Evolutionary conservation across 306 rosid species (phyloP).

Genomic region (Vigna hirtella): DNA sequence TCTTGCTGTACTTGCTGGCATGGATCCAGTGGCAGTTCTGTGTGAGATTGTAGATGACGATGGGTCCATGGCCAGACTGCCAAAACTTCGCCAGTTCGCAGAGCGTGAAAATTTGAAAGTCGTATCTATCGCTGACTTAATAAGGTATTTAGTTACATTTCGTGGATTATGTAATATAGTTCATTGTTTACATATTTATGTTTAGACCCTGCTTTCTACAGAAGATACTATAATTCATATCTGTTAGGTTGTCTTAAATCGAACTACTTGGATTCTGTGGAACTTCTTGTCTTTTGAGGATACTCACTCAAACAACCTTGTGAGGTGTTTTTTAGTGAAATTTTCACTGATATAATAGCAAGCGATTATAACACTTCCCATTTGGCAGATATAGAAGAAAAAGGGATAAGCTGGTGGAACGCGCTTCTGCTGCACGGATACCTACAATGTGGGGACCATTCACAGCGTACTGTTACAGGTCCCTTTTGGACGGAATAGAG

Average conservation of each 20-base stretch:
- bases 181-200: slow-evolving; percentile 18
- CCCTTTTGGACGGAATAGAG: slow-evolving; percentile 87
- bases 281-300: slow-evolving; percentile 9
- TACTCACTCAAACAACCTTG: neutral
- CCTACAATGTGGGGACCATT: slow-evolving; percentile 99
- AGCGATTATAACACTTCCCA: slow-evolving; percentile 33
- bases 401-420: slow-evolving; percentile 75
- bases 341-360: slow-evolving; percentile 1
- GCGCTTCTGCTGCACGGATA: slow-evolving; percentile 73
- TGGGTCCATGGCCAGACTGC: slow-evolving; percentile 98
- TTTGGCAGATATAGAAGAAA: slow-evolving; percentile 89
- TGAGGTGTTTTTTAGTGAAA: neutral
- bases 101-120: slow-evolving; percentile 77
- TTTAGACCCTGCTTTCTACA: slow-evolving; percentile 27
- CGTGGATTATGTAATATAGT: slow-evolving; percentile 12
- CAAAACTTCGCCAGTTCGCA: slow-evolving; percentile 86
- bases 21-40: slow-evolving; percentile 76
- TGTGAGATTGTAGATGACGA: slow-evolving; percentile 99
- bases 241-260: neutral
- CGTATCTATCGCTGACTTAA: slow-evolving; percentile 89
- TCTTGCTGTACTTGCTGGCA: slow-evolving; percentile 86
- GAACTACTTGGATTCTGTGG: slow-evolving; percentile 27
- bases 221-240: slow-evolving; percentile 9
- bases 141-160: slow-evolving; percentile 61
- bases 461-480: slow-evolving; percentile 77